phyloP scores from a whole-genome alignment of 257 asterid genomes.

The Leonotis leonurus region DNA sequence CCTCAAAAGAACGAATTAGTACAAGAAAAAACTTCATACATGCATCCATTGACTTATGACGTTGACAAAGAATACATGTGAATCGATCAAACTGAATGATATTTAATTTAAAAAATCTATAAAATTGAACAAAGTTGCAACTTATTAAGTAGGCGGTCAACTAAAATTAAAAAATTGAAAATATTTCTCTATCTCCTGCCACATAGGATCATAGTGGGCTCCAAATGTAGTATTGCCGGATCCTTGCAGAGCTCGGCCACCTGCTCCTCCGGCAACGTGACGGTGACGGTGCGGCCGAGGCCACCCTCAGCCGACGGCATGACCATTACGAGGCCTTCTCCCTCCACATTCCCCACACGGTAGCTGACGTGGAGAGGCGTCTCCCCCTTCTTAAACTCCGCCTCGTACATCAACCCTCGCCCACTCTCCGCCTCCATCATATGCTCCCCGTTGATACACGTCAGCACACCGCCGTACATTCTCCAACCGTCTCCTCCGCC shows the following conservation, averaged over 20 bases:
- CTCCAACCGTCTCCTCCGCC: conserved; percentile 2
- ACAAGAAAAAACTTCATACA: too few relatives aligned
- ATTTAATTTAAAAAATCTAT: too few relatives aligned
- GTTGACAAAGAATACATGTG: too few relatives aligned
- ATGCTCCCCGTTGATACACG: conserved; percentile 35
- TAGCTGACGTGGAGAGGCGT: conserved; percentile 44
- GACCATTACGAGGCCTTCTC: conserved; percentile 47
- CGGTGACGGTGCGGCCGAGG: conserved; percentile 34
- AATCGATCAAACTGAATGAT: too few relatives aligned
- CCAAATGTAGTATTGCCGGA: conserved; percentile 28
- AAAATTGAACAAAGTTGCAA: too few relatives aligned
- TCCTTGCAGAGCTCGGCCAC: conserved; percentile 34
- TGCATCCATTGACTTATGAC: too few relatives aligned
- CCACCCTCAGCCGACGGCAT: conserved; percentile 49
- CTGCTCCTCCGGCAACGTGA: conserved; percentile 33
- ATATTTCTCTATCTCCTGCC: conserved; percentile 19
- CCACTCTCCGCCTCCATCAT: conserved; percentile 21
- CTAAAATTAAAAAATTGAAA: too few relatives aligned
- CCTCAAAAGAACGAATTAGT: too few relatives aligned
- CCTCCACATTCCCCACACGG: conserved; percentile 36
- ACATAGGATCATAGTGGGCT: conserved; percentile 31
- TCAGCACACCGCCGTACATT: conserved; percentile 30
- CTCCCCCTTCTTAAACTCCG: conserved; percentile 34
- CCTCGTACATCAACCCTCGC: conserved; percentile 25
- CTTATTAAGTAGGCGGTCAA: too few relatives aligned